phyloP scores from a whole-genome alignment of 805 yeast genomes.

The Barnettozyma vustinii region DNA sequence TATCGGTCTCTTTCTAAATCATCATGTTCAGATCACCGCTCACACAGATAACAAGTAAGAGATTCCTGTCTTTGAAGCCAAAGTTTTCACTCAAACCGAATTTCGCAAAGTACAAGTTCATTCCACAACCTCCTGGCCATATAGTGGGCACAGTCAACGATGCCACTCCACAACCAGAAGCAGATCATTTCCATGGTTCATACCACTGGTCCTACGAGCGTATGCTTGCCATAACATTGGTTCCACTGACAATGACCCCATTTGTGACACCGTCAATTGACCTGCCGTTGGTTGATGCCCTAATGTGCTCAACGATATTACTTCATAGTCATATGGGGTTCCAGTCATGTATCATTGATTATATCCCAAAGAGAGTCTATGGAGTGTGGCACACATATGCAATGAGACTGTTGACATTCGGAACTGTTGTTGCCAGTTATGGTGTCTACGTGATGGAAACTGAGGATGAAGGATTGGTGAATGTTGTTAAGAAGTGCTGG shows the following conservation, averaged over 20 bases:
- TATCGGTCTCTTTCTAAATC: background rate
- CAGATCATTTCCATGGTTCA: slow-evolving; percentile 58
- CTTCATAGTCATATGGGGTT: slow-evolving; percentile 69
- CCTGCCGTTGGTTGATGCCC: slow-evolving; percentile 50
- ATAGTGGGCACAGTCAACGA: slow-evolving; percentile 71
- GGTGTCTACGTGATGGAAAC: slow-evolving; percentile 70
- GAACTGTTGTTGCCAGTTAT: slow-evolving; percentile 60
- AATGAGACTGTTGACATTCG: slow-evolving; percentile 54
- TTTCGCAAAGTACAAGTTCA: slow-evolving; percentile 36
- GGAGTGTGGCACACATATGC: slow-evolving; percentile 60
- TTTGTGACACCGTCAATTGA: slow-evolving; percentile 41
- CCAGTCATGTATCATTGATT: slow-evolving; percentile 72
- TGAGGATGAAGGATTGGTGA: slow-evolving; percentile 57
- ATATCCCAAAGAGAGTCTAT: slow-evolving; percentile 70
- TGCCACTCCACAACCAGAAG: slow-evolving; percentile 56
- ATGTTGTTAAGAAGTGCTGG: slow-evolving; percentile 37
- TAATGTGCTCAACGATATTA: slow-evolving; percentile 49
- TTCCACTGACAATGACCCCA: slow-evolving; percentile 62
- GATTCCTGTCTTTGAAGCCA: slow-evolving; percentile 2
- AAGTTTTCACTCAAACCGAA: slow-evolving; percentile 22
- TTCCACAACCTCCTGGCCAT: slow-evolving; percentile 68
- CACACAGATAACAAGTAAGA: slow-evolving; percentile 1
- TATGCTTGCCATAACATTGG: slow-evolving; percentile 49
- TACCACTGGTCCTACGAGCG: slow-evolving; percentile 73
- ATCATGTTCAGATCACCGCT: slow-evolving; percentile 2